Base-by-base conservation (phyloP, 768 basidiomycete species). In the Naganishia vishniacii region DNA sequence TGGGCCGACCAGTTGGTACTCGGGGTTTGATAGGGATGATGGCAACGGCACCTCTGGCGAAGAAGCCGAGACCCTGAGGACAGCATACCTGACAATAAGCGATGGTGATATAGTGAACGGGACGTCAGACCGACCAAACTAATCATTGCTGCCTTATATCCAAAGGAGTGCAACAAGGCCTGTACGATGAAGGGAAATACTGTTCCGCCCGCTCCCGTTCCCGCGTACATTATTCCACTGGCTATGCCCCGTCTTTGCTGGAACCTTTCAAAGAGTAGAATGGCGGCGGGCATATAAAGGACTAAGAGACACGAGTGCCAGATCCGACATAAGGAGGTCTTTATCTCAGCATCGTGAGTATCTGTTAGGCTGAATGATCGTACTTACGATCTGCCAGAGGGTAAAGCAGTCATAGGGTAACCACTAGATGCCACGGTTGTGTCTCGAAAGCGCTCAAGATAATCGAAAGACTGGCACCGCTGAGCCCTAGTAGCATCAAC, bases 201-300 rank as follows among this genome's bases (percentile, higher is more conserved):
- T 23, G 67, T 64, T 11, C 75, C 75, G 5, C 75, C 75, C 6
- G 65, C 45, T 26, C 67, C 67, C 11, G 63, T 53, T 20, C 53
- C 51, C 26, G 69, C 65, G 65, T 70, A 76, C 65, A 73, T 68
- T 25, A 74, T 69, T 0, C 74, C 74, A 16, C 61, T 59, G 1
- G 74, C 74, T 4, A 75, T 49, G 6, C 74, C 74, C 42, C 74
- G 66, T 26, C 64, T 56, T 11, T 61, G 61, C 32, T 66, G 65
- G 66, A 75, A 75, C 74, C 74, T 73, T 58, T 75, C 71, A 60
- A 73, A 73, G 9, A 75, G 60, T 40, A 73, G 59, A 9, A 69
- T 71, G 3, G 70, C 68, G 42, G 70, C 69, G 1, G 73, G 72
- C 46, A 75, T 61, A 47, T 71, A 75, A 25, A 59, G 20, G 1